A percentile compares a stretch with the other conserved stretches of the same genome.
phyloP scores from a whole-genome alignment of 2,329 filamentous ascomycete species.

The Thermoascus crustaceus region DNA sequence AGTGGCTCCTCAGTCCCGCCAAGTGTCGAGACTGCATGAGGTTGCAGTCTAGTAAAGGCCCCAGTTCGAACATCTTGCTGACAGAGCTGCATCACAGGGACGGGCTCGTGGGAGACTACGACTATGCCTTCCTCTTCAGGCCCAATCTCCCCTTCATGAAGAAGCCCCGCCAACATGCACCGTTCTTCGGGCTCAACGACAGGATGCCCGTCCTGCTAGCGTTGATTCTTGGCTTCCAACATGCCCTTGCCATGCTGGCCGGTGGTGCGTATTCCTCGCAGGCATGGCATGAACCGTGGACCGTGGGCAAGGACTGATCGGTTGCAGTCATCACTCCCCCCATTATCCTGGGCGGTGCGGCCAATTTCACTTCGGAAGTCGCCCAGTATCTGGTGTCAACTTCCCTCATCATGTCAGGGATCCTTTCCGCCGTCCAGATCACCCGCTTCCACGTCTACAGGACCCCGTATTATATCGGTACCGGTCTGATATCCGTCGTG shows the following conservation, averaged over 20 bases:
- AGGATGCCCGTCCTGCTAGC: slow-evolving; percentile 60
- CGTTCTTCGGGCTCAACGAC: slow-evolving; percentile 63
- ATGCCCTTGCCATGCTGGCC: slow-evolving; percentile 59
- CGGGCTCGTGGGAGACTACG: slow-evolving; percentile 75
- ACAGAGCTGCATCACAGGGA: slow-evolving; percentile 40
- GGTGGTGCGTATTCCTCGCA: slow-evolving; percentile 26
- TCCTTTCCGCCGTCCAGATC: slow-evolving; percentile 59
- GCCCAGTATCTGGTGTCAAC: slow-evolving; percentile 62
- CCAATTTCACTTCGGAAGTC: slow-evolving; percentile 47
- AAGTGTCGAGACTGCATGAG: neutral
- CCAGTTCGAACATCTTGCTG: slow-evolving; percentile 1
- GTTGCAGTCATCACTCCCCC: slow-evolving; percentile 51
- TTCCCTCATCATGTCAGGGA: slow-evolving; percentile 58
- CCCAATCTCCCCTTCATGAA: slow-evolving; percentile 77
- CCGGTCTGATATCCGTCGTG: slow-evolving; percentile 59
- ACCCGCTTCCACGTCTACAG: slow-evolving; percentile 55
- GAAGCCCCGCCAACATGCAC: slow-evolving; percentile 48
- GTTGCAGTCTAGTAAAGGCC: neutral
- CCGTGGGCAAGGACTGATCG: slow-evolving; percentile 12
- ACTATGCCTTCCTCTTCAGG: slow-evolving; percentile 82
- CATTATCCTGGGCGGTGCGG: slow-evolving; percentile 52
- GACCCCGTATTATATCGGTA: slow-evolving; percentile 57
- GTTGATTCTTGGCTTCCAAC: slow-evolving; percentile 60
- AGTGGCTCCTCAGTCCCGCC: slow-evolving; percentile 4
- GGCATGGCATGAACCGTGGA: neutral